Evolutionary conservation across 768 basidiomycete genomes (phyloP).

Genomic region (Pholiota molesta): DNA sequence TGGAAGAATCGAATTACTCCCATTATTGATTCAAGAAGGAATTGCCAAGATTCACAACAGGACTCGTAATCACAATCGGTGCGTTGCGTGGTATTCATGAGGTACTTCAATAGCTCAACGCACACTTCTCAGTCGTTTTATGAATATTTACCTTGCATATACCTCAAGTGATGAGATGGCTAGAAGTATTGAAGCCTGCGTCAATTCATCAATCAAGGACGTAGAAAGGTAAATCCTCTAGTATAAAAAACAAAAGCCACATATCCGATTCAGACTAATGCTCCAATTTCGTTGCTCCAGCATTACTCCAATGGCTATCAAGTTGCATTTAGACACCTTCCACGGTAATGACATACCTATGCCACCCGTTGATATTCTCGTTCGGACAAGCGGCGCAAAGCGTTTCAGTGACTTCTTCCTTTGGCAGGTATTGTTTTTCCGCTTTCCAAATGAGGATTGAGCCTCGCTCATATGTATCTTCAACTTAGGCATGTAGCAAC

Average conservation of each 20-base stretch:
- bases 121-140: background rate
- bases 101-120: background rate
- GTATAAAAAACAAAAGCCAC: background rate
- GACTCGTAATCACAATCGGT: background rate
- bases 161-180: background rate
- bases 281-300: no score
- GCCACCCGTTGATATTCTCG: slow-evolving; percentile 1
- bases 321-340: background rate
- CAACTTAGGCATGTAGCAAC: background rate
- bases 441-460: background rate
- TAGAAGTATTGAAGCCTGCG: background rate
- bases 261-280: background rate
- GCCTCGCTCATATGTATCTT: background rate
- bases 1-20: background rate
- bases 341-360: background rate
- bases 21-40: background rate
- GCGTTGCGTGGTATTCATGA: background rate
- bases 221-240: background rate
- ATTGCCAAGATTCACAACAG: background rate
- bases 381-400: background rate
- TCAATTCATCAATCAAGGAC: background rate
- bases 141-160: background rate
- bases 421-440: background rate
- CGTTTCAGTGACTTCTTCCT: slow-evolving; percentile 2
- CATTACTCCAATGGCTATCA: background rate